Percentiles rank a stretch among this genome's conserved stretches.
These are phyloP conservation scores for Silene conica DNA, from an alignment of 148 eudicot genomes.

Conservation along the genomic window DNA sequence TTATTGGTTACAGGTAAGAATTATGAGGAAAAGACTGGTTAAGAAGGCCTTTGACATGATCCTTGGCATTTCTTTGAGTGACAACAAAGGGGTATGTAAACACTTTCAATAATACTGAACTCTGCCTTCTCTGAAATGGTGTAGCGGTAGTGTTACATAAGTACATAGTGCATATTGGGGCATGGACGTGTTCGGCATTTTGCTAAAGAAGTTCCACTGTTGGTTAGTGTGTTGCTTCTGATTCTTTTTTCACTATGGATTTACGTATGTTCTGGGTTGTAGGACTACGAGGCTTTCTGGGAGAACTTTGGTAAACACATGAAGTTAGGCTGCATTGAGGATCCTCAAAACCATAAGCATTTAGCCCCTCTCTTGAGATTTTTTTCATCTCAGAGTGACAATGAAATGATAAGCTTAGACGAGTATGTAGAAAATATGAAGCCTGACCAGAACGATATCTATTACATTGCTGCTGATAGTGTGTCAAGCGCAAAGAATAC, in stretches of 20 bases:
- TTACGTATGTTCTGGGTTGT: slow-evolving; percentile 6
- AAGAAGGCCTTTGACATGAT: slow-evolving; percentile 98
- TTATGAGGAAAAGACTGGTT: slow-evolving; percentile 88
- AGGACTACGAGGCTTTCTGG: slow-evolving; percentile 95
- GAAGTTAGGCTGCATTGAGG: slow-evolving; percentile 92
- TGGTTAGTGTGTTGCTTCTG: neutral
- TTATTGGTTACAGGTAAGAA: slow-evolving; percentile 53
- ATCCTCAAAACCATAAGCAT: slow-evolving; percentile 86
- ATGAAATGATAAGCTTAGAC: slow-evolving; percentile 87
- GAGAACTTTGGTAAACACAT: slow-evolving; percentile 90
- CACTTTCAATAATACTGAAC: neutral
- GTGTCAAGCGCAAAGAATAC: slow-evolving; percentile 88
- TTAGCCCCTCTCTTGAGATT: slow-evolving; percentile 92
- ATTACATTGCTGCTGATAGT: slow-evolving; percentile 85
- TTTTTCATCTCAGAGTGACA: slow-evolving; percentile 86
- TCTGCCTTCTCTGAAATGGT: neutral
- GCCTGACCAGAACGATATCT: slow-evolving; percentile 86
- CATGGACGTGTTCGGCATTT: neutral
- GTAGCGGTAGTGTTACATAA: neutral
- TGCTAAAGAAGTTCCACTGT: neutral
- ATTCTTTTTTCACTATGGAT: neutral
- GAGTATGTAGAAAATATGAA: slow-evolving; percentile 95
- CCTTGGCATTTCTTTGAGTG: slow-evolving; percentile 85
- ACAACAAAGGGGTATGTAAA: slow-evolving; percentile 65
- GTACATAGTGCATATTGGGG: neutral